Percentiles rank a stretch among this genome's conserved stretches.
These are phyloP conservation scores for Trypethelium eluteriae DNA, from an alignment of 495 filamentous ascomycete genomes.

Conservation along the genomic window DNA sequence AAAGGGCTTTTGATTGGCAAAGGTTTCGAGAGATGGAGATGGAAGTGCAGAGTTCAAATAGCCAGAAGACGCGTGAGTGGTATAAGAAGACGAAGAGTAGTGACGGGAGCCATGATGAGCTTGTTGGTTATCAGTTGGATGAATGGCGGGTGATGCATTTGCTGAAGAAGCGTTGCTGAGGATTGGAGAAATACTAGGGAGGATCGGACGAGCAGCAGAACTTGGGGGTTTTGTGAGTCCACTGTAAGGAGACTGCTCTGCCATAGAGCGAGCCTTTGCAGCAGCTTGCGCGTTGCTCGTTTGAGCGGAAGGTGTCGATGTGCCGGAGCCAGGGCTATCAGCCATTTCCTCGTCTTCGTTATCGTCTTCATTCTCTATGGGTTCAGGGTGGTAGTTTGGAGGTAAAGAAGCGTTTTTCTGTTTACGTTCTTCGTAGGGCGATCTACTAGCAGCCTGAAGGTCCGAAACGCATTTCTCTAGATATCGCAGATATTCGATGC, in stretches of 20 bases:
- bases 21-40: background rate
- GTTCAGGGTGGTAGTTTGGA: constrained; percentile 11
- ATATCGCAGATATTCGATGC: constrained; percentile 94
- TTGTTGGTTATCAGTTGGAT: background rate
- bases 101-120: background rate
- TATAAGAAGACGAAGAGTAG: background rate
- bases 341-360: constrained; percentile 34
- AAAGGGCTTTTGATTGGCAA: background rate
- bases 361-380: constrained; percentile 19
- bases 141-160: background rate
- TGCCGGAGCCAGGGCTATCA: constrained; percentile 15
- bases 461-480: constrained; percentile 81
- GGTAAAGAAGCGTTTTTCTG: background rate
- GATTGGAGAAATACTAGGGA: constrained; percentile 5
- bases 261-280: background rate
- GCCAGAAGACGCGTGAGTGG: background rate
- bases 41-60: background rate
- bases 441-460: constrained; percentile 55
- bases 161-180: background rate
- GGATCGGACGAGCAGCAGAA: background rate
- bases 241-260: background rate
- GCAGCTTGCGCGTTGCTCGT: constrained; percentile 26
- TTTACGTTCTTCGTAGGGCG: background rate
- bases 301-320: constrained; percentile 20
- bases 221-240: background rate